Conservation (phyloP, 2,329 filamentous ascomycete species). For the Cordyceps farinosa region DNA sequence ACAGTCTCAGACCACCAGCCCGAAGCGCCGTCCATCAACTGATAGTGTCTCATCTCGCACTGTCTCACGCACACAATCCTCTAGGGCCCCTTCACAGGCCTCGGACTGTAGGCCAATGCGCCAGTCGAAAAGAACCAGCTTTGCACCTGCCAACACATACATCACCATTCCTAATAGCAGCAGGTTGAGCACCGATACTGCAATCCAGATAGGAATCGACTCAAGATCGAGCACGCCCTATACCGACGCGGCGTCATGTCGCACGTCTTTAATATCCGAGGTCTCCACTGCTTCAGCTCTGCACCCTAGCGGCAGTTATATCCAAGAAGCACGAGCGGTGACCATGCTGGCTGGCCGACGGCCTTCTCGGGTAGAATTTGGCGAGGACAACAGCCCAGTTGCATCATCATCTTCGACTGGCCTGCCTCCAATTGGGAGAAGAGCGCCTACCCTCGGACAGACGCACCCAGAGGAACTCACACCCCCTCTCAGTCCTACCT, state of each 20-base stretch:
- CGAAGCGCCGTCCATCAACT: background rate
- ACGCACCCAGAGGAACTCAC: conserved; percentile 40
- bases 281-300: background rate
- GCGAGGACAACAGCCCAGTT: conserved; percentile 24
- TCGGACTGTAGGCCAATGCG: conserved; percentile 25
- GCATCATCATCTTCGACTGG: conserved; percentile 13
- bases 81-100: background rate
- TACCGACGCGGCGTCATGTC: background rate
- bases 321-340: conserved; percentile 40
- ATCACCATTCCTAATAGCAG: conserved; percentile 37
- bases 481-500: conserved; percentile 50
- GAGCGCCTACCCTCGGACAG: conserved; percentile 18
- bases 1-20: background rate
- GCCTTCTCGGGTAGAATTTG: conserved; percentile 23
- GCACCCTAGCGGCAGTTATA: conserved; percentile 22
- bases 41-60: conserved; percentile 2
- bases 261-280: conserved; percentile 9
- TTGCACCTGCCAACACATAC: conserved; percentile 40
- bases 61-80: background rate
- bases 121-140: conserved; percentile 39
- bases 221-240: conserved; percentile 27
- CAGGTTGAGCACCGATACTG: background rate
- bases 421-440: conserved; percentile 23
- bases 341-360: conserved; percentile 33
- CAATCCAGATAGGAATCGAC: conserved; percentile 13